Percentiles rank a stretch among this genome's conserved stretches.
phyloP scores from a whole-genome alignment of 495 filamentous ascomycete genomes.

The Lophium mytilinum region DNA sequence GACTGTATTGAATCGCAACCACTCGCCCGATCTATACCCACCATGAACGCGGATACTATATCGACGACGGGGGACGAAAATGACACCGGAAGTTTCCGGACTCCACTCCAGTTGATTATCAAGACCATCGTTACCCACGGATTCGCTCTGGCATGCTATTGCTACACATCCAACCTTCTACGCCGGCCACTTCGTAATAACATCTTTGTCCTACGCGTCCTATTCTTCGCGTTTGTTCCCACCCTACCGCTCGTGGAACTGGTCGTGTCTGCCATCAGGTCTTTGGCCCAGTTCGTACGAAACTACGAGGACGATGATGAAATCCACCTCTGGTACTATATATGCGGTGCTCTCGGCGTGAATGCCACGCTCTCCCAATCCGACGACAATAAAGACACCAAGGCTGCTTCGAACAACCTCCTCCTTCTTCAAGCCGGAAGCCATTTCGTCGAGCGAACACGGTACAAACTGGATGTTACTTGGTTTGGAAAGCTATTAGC shows the following conservation, averaged over 20 bases:
- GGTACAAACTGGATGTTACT: not conserved
- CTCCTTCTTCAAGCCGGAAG: conserved; percentile 2
- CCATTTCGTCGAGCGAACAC: conserved; percentile 2
- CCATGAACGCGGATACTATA: too few species aligned
- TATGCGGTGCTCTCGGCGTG: conserved; percentile 6
- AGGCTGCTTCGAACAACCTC: not conserved
- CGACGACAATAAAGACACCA: conserved; percentile 1
- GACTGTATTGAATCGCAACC: too few species aligned
- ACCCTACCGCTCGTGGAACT: conserved; percentile 12
- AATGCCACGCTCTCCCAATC: not conserved
- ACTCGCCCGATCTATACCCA: too few species aligned
- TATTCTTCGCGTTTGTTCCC: conserved; percentile 13
- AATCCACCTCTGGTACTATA: conserved; percentile 7
- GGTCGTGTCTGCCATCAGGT: not conserved
- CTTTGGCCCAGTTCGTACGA: conserved; percentile 6
- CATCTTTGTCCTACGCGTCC: conserved; percentile 9
- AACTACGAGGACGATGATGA: conserved; percentile 16
- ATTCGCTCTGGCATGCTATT: conserved; percentile 10
- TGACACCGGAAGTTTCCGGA: not conserved
- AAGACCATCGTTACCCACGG: conserved; percentile 11
- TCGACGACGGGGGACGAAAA: not conserved
- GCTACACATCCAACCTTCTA: conserved; percentile 1
- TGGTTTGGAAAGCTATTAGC: conserved; percentile 7
- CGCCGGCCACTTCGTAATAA: not conserved
- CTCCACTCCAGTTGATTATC: conserved; percentile 3